These are phyloP conservation scores for Saccharomycopsis fermentans DNA, from an alignment of 805 yeast species.

Conservation along the genomic window DNA sequence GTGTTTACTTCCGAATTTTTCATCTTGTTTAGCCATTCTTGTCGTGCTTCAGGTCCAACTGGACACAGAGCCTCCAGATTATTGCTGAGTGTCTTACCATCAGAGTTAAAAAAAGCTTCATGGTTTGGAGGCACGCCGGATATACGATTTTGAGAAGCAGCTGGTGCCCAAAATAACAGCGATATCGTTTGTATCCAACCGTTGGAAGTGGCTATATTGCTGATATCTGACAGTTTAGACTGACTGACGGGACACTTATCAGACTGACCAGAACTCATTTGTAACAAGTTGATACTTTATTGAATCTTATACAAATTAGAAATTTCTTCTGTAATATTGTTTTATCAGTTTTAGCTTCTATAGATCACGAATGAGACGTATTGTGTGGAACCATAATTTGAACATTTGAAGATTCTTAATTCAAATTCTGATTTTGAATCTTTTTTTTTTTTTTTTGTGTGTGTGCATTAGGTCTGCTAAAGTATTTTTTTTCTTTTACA, in stretches of 20 bases:
- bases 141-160: not conserved
- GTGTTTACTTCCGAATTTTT: slow-evolving; percentile 4
- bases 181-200: slow-evolving; percentile 2
- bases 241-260: slow-evolving; percentile 12
- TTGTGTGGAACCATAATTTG: too few species aligned
- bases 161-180: slow-evolving; percentile 8
- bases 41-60: slow-evolving; percentile 53
- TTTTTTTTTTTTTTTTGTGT: not conserved
- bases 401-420: not conserved
- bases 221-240: not conserved
- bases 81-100: not conserved
- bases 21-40: slow-evolving; percentile 40
- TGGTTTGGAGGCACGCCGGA: not conserved
- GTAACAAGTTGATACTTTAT: too few species aligned
- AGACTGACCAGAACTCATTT: not conserved
- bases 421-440: not conserved
- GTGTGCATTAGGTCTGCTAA: not conserved
- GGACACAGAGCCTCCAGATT: slow-evolving; percentile 37
- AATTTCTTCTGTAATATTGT: too few species aligned
- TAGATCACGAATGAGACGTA: too few species aligned
- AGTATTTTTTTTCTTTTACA: not conserved
- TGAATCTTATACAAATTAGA: too few species aligned
- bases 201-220: not conserved
- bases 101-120: not conserved
- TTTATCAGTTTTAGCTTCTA: too few species aligned